Conservation (phyloP, 1,284 basidiomycete genomes). For the Stereum hirsutum region DNA sequence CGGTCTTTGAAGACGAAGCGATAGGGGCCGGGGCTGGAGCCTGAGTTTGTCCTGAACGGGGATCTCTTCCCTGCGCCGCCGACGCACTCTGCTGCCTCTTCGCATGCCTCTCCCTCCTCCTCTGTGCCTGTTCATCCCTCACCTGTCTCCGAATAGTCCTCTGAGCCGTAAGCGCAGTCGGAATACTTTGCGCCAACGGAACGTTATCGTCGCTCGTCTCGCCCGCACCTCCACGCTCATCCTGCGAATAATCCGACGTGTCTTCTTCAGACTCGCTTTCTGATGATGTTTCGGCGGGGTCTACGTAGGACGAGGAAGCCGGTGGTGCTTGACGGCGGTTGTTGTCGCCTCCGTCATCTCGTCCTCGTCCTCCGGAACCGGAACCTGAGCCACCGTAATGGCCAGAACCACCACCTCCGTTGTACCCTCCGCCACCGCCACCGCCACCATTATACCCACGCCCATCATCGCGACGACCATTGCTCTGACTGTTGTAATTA, state of each 20-base stretch:
- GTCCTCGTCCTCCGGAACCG: constrained; percentile 12
- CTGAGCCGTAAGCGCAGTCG: constrained; percentile 69
- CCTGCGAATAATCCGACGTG: too few relatives aligned
- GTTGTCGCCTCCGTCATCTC: constrained; percentile 27
- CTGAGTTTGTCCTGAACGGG: background rate
- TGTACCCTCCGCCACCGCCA: constrained; percentile 8
- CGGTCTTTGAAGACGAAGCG: too few relatives aligned
- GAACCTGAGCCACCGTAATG: constrained; percentile 8
- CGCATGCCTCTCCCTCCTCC: constrained; percentile 38
- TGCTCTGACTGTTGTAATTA: background rate
- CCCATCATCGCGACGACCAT: constrained; percentile 1
- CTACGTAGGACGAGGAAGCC: constrained; percentile 13
- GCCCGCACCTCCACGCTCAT: too few relatives aligned
- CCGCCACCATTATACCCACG: constrained; percentile 6
- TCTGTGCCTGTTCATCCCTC: constrained; percentile 53
- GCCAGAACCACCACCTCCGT: constrained; percentile 21
- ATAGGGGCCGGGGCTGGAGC: too few relatives aligned
- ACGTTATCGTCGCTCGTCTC: constrained; percentile 50
- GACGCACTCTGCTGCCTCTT: constrained; percentile 14
- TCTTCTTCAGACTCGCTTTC: constrained; percentile 8
- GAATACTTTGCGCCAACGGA: constrained; percentile 70
- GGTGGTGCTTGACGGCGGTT: constrained; percentile 15
- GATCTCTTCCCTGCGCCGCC: constrained; percentile 4
- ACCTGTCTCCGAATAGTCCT: constrained; percentile 66
- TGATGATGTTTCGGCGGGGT: constrained; percentile 7